A percentile compares a stretch with the other conserved stretches of the same genome.
These are phyloP conservation scores for Sphagnum magellanicum DNA, from an alignment of 228 moss, liverwort and hornwort species.

Conservation along the genomic window DNA sequence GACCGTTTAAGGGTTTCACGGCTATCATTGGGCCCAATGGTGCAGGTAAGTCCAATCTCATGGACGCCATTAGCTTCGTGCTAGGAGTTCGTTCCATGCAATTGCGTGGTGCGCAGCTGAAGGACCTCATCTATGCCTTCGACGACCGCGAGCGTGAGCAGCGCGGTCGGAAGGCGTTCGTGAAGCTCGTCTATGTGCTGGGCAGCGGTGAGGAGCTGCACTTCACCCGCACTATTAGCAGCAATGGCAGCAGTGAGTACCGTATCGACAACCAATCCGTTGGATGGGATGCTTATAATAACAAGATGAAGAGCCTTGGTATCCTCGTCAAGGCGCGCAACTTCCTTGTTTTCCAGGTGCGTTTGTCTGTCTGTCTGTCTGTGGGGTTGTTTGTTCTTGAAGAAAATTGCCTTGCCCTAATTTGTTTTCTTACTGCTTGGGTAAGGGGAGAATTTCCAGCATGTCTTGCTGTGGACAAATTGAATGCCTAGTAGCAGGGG, in stretches of 20 bases:
- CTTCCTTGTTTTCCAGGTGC: slow-evolving; percentile 97
- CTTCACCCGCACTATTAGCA: slow-evolving; percentile 75
- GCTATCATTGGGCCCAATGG: slow-evolving; percentile 99
- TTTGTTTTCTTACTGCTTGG: too few species aligned
- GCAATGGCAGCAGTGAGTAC: slow-evolving; percentile 87
- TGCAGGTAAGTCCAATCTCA: slow-evolving; percentile 95
- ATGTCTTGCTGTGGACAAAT: too few species aligned
- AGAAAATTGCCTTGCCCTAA: too few species aligned
- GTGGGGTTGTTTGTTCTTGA: neutral
- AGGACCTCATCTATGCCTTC: slow-evolving; percentile 94
- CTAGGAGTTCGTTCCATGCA: slow-evolving; percentile 96
- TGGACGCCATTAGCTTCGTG: slow-evolving; percentile 99
- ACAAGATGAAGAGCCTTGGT: slow-evolving; percentile 83
- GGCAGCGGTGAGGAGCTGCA: slow-evolving; percentile 85
- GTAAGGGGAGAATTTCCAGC: too few species aligned
- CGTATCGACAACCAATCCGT: slow-evolving; percentile 65
- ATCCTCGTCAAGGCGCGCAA: slow-evolving; percentile 97
- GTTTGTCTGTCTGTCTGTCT: neutral
- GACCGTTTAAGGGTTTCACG: slow-evolving; percentile 92
- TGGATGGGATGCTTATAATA: slow-evolving; percentile 92
- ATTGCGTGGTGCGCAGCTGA: slow-evolving; percentile 94
- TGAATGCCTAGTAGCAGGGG: too few species aligned
- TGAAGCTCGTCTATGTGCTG: slow-evolving; percentile 86
- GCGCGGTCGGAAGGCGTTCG: slow-evolving; percentile 85
- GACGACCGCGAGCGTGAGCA: slow-evolving; percentile 95